Base-by-base conservation (phyloP, 1,139 yeast species). In the Magnusiomyces clavatus region DNA sequence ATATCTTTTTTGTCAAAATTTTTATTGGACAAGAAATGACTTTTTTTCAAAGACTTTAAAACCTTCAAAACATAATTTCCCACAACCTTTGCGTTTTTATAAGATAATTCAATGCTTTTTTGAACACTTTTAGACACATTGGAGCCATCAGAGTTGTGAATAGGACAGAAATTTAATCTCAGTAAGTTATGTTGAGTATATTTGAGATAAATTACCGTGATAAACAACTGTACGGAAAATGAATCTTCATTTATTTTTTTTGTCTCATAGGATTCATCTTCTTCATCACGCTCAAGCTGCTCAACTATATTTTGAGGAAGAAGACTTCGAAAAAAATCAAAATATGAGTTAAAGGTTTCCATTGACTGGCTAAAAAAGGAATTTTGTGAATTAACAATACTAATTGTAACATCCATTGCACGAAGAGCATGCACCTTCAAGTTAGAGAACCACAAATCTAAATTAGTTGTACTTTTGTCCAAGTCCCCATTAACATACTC, bases 301-400 rank as follows among this genome's bases (percentile, higher is more conserved):
- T 10, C 42, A 14, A 43, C 37, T 16, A 29, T 17, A 13, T 43
- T 19, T 8, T 41, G 48, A 2, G 57, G 56, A 31, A 55, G 31
- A 6, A 55, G 40, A 6, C 51, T 35, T 54, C 55, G 49, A 24
- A 55, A 46, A 29, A 54, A 49, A 29, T 55, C 56, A 46, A 57
- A 57, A 38, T 57, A 58, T 3, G 51, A 49, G 24, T 53, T 51
- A 29, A 56, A 52, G 1, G 58, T 55, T 14, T 55, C 57, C 36
- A 57, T 35, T 2, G 59, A 48, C 6, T 51, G 45, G 17, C 47
- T 40, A 1, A 54, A 42, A 17, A 57, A 10, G 6, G 51, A 37
- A 13, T 39, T 43, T 35, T 53, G 51, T 3, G 46, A 50, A 6
- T 40, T 40, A n/a, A 56, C 40, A 11, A 54, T 54, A 6, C 52